Base-by-base conservation (phyloP, 352 stramenopile species). In the Paralagenidium karlingii region DNA sequence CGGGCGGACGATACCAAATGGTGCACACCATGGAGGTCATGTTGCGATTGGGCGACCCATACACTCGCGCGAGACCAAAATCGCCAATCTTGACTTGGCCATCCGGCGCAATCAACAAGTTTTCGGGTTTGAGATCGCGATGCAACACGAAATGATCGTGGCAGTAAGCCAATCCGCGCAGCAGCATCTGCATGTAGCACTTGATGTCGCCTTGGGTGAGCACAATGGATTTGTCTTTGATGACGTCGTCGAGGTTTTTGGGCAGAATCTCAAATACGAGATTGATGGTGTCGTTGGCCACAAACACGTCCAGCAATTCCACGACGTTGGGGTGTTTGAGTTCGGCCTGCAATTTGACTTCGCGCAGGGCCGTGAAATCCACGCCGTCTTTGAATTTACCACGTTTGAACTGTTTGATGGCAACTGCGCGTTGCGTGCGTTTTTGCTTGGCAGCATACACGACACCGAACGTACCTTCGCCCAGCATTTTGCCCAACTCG, bases 1-100 rank as follows among this genome's bases (percentile, higher is more conserved):
- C 82, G 11, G 82, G 82, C 18, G 77, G 70, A 9, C 82, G 69
- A 58, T 94, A 94, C 70, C 75, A 86, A 47, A 87, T 86, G 5
- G 80, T 93, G 34, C 76, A 89, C 29, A 93, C 80, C 65, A 89
- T 85, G 4, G 80, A 86, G 28, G 80, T 90, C 67, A 94, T 91
- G 41, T 91, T 87, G 30, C 65, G 71, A 40, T 91, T 89, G 10
- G 75, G 77, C 34, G 75, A 86, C 13, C 73, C 80, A 34, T 85
- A 88, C 34, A 91, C 60, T n/a, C 73, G 61, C 18, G 69, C 80
- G 25, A 93, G 73, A 60, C 80, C 80, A 32, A 93, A 93, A 78
- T 93, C 80, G 20, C 73, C 77, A 37, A 93, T 73, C 46, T 93
- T 93, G 25, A 93, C 62, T 33, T 86, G 60, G 12, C 78, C 71